These are phyloP conservation scores for Podospora conica DNA, from an alignment of 495 filamentous ascomycete genomes.

Conservation along the genomic window DNA sequence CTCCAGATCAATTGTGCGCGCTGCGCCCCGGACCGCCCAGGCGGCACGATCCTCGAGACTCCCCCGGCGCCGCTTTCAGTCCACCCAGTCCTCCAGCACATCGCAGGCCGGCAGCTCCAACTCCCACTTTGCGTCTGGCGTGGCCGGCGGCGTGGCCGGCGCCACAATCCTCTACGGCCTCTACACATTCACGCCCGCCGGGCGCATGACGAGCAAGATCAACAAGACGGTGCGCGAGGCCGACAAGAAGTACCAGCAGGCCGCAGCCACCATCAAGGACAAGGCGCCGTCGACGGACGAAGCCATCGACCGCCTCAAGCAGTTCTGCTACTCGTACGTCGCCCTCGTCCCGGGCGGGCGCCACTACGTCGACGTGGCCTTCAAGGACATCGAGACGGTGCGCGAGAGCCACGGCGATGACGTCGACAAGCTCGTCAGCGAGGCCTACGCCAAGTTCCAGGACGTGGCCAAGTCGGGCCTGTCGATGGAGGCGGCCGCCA, in stretches of 20 bases:
- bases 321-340: slow-evolving; percentile 55
- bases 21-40: background rate
- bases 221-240: slow-evolving; percentile 46
- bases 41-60: background rate
- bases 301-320: slow-evolving; percentile 50
- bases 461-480: slow-evolving; percentile 45
- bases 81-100: slow-evolving; percentile 28
- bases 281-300: slow-evolving; percentile 53
- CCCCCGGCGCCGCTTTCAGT: slow-evolving; percentile 35
- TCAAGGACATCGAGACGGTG: slow-evolving; percentile 57
- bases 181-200: slow-evolving; percentile 54
- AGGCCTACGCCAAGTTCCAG: slow-evolving; percentile 55
- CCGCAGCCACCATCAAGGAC: slow-evolving; percentile 45
- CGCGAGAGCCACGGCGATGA: slow-evolving; percentile 53
- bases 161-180: slow-evolving; percentile 40
- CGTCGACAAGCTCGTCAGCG: slow-evolving; percentile 53
- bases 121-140: slow-evolving; percentile 46
- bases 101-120: slow-evolving; percentile 27
- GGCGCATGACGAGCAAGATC: slow-evolving; percentile 33
- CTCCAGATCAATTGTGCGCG: background rate
- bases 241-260: slow-evolving; percentile 47
- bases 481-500: slow-evolving; percentile 44
- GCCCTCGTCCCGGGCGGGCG: slow-evolving; percentile 61
- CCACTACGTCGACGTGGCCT: slow-evolving; percentile 52
- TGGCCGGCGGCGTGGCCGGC: slow-evolving; percentile 39